Conservation (phyloP, 768 basidiomycete species). For the Agrocybe praecox region DNA sequence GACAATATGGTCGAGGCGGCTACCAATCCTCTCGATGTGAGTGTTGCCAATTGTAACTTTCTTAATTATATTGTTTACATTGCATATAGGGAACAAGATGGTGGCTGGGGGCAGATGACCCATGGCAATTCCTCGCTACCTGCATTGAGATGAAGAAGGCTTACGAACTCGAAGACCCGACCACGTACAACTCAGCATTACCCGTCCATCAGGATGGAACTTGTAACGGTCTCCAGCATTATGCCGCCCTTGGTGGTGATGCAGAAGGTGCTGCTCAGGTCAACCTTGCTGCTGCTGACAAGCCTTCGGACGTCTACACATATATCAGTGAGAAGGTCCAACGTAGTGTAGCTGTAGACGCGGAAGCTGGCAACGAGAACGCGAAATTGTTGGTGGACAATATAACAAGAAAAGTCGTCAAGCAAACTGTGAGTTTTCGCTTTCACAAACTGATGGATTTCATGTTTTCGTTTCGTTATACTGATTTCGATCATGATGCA, state of each 20-base stretch:
- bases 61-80: background rate
- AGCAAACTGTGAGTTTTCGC: slow-evolving; percentile 86
- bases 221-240: slow-evolving; percentile 98
- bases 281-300: slow-evolving; percentile 81
- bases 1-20: slow-evolving; percentile 85
- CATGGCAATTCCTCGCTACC: slow-evolving; percentile 95
- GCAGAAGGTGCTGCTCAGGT: slow-evolving; percentile 87
- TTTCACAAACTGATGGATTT: background rate
- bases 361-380: slow-evolving; percentile 46
- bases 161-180: slow-evolving; percentile 67
- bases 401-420: slow-evolving; percentile 91
- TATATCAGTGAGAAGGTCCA: slow-evolving; percentile 90
- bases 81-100: slow-evolving; percentile 65
- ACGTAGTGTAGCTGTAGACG: slow-evolving; percentile 58
- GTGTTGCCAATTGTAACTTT: slow-evolving; percentile 24
- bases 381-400: slow-evolving; percentile 74
- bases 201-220: slow-evolving; percentile 98
- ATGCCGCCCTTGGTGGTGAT: slow-evolving; percentile 97
- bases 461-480: slow-evolving; percentile 1
- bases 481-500: slow-evolving; percentile 22
- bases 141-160: slow-evolving; percentile 90
- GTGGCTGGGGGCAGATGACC: slow-evolving; percentile 94
- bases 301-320: slow-evolving; percentile 94
- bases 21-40: slow-evolving; percentile 72
- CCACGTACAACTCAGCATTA: slow-evolving; percentile 64